Evolutionary conservation across 768 basidiomycete genomes (phyloP).

Genomic region (Trametes maxima): DNA sequence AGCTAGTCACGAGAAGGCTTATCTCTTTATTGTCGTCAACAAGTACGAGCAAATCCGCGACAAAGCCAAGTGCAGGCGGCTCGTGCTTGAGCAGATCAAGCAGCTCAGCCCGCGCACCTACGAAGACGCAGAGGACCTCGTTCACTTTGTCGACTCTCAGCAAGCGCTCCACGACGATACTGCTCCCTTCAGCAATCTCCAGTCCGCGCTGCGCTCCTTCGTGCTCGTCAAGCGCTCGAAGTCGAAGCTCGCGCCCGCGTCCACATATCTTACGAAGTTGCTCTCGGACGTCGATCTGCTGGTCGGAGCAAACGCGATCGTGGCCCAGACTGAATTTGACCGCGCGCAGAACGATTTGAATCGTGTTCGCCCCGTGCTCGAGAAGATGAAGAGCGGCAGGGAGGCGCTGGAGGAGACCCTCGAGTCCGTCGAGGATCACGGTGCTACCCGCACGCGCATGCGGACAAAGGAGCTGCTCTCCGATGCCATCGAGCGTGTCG

Average conservation of each 20-base stretch:
- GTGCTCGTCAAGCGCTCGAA: constrained; percentile 95
- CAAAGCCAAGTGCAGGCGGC: constrained; percentile 87
- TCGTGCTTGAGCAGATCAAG: constrained; percentile 92
- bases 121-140: constrained; percentile 88
- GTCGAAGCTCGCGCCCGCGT: constrained; percentile 92
- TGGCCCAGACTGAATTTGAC: constrained; percentile 78
- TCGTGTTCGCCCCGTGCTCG: constrained; percentile 75
- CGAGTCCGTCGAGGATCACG: constrained; percentile 77
- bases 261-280: constrained; percentile 90
- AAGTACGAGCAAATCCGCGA: constrained; percentile 95
- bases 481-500: constrained; percentile 75
- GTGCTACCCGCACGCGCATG: constrained; percentile 53
- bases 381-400: constrained; percentile 78
- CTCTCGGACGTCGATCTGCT: constrained; percentile 89
- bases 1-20: constrained; percentile 96
- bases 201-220: constrained; percentile 88
- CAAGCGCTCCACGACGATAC: constrained; percentile 65
- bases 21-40: constrained; percentile 98
- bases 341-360: constrained; percentile 71
- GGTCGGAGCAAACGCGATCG: constrained; percentile 80
- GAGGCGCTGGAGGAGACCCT: constrained; percentile 80
- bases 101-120: constrained; percentile 90
- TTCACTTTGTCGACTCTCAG: constrained; percentile 97
- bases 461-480: constrained; percentile 62
- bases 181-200: constrained; percentile 83